These are phyloP conservation scores for Beta lomatogona DNA, from an alignment of 179 eudicot species.

Conservation along the genomic window DNA sequence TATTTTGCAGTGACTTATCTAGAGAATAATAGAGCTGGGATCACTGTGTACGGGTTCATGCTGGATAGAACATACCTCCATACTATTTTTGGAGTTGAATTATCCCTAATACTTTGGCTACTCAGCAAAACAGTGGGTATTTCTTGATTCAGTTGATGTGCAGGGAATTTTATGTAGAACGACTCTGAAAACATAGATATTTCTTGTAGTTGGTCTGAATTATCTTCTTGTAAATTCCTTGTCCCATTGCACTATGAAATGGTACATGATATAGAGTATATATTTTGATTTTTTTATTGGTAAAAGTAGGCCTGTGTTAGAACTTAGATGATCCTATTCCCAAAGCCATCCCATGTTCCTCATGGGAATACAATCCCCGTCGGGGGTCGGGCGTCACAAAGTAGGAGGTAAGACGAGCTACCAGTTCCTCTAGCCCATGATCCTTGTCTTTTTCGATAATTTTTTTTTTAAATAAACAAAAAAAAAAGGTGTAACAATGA, in stretches of 20 bases:
- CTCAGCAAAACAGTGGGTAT: conserved; percentile 85
- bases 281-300: too few species aligned
- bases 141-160: conserved; percentile 34
- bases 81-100: conserved; percentile 65
- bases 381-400: too few species aligned
- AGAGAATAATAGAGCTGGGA: conserved; percentile 87
- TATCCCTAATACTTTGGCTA: conserved; percentile 86
- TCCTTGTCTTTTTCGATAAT: too few species aligned
- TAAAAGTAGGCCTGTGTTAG: too few species aligned
- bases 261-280: not conserved
- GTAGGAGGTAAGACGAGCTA: too few species aligned
- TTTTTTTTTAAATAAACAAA: too few species aligned
- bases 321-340: too few species aligned
- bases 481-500: too few species aligned
- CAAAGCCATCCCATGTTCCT: too few species aligned
- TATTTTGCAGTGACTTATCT: conserved; percentile 73
- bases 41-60: conserved; percentile 90
- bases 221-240: conserved; percentile 8
- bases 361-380: too few species aligned
- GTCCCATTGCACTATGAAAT: not conserved
- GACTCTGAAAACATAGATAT: not conserved
- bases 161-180: not conserved
- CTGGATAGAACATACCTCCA: conserved; percentile 81
- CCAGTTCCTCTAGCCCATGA: too few species aligned
- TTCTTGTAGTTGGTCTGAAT: not conserved